A percentile compares a stretch with the other conserved stretches of the same genome.
Evolutionary conservation across 345 rosid genomes (phyloP).

Genomic region (Acer yangbiense): DNA sequence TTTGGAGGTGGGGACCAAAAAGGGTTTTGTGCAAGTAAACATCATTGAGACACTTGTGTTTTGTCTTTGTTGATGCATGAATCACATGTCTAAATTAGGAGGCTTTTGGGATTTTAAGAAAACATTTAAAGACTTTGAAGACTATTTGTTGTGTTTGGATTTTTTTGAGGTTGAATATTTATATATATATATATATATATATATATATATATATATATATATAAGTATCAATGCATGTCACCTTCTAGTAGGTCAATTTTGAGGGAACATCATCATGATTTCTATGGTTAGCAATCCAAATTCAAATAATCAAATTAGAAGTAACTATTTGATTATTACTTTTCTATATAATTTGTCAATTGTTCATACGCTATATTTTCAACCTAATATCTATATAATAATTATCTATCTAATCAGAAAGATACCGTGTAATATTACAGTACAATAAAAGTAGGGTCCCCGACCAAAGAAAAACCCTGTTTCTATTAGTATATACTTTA

Average conservation of each 20-base stretch:
- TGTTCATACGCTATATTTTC: too few species aligned
- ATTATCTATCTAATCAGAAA: too few species aligned
- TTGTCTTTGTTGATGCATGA: not conserved
- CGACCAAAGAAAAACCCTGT: too few species aligned
- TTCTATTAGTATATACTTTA: too few species aligned
- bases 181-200: not conserved
- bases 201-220: not conserved
- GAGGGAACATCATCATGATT: not conserved
- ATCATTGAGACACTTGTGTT: not conserved
- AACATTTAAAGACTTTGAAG: not conserved
- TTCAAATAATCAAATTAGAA: not conserved
- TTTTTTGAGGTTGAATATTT: not conserved
- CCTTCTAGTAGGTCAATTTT: not conserved
- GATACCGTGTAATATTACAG: too few species aligned
- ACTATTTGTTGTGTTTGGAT: not conserved
- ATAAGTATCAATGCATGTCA: not conserved
- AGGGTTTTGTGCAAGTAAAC: not conserved
- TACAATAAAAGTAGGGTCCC: too few species aligned
- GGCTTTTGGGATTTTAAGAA: not conserved
- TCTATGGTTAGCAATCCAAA: not conserved
- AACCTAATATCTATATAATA: too few species aligned
- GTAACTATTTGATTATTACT: not conserved
- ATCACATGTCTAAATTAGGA: conserved; percentile 11
- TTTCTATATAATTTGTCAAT: too few species aligned
- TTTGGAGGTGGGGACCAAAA: not conserved